Evolutionary conservation across 208 protist genomes (phyloP), one percentile per base, ranked within the genome.

Genomic region (Porcisia deanei): DNA sequence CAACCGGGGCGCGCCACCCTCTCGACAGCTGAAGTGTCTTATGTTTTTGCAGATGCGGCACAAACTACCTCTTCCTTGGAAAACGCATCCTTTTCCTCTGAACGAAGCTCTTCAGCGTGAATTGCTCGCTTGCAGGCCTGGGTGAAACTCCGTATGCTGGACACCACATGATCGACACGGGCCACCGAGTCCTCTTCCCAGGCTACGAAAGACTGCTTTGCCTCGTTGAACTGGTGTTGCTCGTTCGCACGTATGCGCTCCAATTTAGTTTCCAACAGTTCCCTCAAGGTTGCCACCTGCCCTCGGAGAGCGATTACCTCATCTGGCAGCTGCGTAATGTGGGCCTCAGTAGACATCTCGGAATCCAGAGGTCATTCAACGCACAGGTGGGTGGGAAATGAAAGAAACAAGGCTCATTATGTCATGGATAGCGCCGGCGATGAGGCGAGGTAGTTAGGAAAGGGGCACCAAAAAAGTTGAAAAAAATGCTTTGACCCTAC

Each of bases 281-380:
- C 49, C 39, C n/a, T 69, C 66, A 82, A 47, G 18, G 67, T 52
- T 8, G 8, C 12, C 43, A 77, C 67, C 25, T 82, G 73, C 18
- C 25, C 75, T 12, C 73, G 66, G 12, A 82, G 45, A 16, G 58
- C 20, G 43, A 4, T 63, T 16, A 67, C 73, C 37, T 82, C 73
- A 41, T 73, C 34, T 25, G 71, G 47, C 73, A 75, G 34, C 73
- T 82, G 60, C 3, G 66, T 71, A 45, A 82, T 61, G 30, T 60
- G 72, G 16, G 66, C n/a, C 55, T 75, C 73, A 1, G 34, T 43
- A 10, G 78, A 74, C 57, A 78, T 75, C 34, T 16, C 22, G 41
- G 39, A 52, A 14, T n/a, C 20, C 37, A 67, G 39, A 67, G 63
- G 63, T 10, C 41, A 52, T 65, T 4, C 20, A 65, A 30, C 16